Evolutionary conservation across 352 stramenopile genomes (phyloP), one percentile per base, ranked within the genome.

Genomic region (Phytophthora boehmeriae): DNA sequence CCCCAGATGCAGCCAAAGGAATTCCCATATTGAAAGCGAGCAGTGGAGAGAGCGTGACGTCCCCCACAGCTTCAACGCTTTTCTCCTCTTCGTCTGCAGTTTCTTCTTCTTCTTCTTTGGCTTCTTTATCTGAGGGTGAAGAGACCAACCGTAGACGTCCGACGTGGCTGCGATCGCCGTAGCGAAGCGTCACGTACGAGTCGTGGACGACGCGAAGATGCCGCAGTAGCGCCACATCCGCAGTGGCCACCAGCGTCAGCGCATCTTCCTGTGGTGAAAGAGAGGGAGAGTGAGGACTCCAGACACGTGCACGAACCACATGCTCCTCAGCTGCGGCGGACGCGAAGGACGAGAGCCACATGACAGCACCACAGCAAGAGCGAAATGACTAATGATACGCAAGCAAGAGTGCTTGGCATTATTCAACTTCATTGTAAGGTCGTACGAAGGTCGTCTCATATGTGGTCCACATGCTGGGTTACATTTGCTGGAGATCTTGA

Each of bases 11-110:
- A 38, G 83, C 66, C 30, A 89, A 59, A 10, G 64, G 52, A 43
- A 93, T 75, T 0, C 79, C 80, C 42, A 93, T 72, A 35, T 93
- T 93, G 65, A 91, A 92, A 16, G 85, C 85, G 32, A 93, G 48
- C 46, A 93, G 66, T n/a, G 82, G 80, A 10, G 85, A 77, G n/a
- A 92, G 59, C 34, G 73, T 73, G 14, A 89, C 50, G 45, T 76
- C 59, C 4, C 35, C 62, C 32, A 67, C 44, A 5, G 30, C 35
- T 11, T 47, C 53, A 13, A 39, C 50, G 17, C 13, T 17, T 27
- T 49, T 45, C 22, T 45, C 38, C 3, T 30, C 53, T n/a, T 60
- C 22, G 10, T 60, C 44, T 16, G 17, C 10, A 2, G 17, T 10
- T 20, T 45, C 28, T 2, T 54, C 51, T 30, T 58, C 20, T 4